These are phyloP conservation scores for Plantago ovata DNA, from an alignment of 257 asterid species.

Conservation along the genomic window DNA sequence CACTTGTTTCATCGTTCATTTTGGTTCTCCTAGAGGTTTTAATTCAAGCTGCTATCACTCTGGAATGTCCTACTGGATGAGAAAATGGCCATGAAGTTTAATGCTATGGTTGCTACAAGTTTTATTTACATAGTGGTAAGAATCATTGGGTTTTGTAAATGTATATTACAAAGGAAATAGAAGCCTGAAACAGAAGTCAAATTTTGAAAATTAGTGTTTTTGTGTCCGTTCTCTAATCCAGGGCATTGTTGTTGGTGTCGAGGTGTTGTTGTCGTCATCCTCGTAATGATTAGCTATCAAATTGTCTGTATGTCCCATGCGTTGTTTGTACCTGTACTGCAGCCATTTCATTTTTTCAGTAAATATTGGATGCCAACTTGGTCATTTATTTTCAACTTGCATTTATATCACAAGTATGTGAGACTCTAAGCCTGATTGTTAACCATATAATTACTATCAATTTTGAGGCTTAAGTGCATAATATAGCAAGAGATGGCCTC, in stretches of 20 bases:
- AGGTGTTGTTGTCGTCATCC: background rate
- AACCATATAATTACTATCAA: slow-evolving; percentile 1
- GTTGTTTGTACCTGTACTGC: background rate
- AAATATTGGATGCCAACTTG: background rate
- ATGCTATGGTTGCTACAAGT: too few relatives aligned
- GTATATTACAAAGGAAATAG: background rate
- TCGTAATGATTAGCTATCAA: slow-evolving; percentile 3
- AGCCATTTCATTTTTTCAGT: background rate
- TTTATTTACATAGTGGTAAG: too few relatives aligned
- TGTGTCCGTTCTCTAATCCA: slow-evolving; percentile 2
- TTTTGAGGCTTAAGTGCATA: background rate
- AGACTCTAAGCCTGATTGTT: background rate
- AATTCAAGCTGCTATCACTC: too few relatives aligned
- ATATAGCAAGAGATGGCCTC: background rate
- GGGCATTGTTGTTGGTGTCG: slow-evolving; percentile 3
- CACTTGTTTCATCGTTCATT: too few relatives aligned
- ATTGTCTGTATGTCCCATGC: background rate
- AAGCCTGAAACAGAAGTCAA: slow-evolving; percentile 9
- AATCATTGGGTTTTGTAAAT: background rate
- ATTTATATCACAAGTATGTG: background rate
- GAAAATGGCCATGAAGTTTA: too few relatives aligned
- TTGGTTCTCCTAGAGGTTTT: too few relatives aligned
- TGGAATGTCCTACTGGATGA: too few relatives aligned
- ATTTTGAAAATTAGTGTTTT: slow-evolving; percentile 1
- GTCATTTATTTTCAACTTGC: background rate